Evolutionary conservation across 2,329 filamentous ascomycete genomes (phyloP).

Genomic region (Orbilia brochopaga): DNA sequence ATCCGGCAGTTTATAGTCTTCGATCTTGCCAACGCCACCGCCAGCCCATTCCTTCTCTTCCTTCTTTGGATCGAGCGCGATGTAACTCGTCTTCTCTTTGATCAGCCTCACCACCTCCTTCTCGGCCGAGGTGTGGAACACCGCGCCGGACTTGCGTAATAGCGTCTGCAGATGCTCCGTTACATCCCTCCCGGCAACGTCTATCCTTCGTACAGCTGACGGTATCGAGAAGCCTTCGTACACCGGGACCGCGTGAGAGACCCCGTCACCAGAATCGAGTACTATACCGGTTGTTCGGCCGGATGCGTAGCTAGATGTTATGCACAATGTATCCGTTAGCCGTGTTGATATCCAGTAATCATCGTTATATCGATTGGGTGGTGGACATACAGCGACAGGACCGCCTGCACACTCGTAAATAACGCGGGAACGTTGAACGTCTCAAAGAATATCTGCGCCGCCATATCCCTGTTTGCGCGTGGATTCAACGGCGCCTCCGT

Average conservation of each 20-base stretch:
- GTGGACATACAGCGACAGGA: constrained; percentile 75
- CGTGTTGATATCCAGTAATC: not conserved
- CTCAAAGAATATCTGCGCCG: constrained; percentile 97
- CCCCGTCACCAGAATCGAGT: constrained; percentile 91
- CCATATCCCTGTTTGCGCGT: constrained; percentile 90
- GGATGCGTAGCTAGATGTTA: constrained; percentile 72
- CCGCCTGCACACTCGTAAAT: constrained; percentile 96
- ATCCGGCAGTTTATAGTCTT: constrained; percentile 89
- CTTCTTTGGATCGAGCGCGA: constrained; percentile 85
- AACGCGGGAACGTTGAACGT: constrained; percentile 97
- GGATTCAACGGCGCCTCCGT: constrained; percentile 97
- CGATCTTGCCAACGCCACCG: constrained; percentile 75
- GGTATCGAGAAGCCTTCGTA: constrained; percentile 98
- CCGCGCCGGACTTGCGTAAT: constrained; percentile 86
- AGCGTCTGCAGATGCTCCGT: constrained; percentile 93
- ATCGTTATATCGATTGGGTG: constrained; percentile 2
- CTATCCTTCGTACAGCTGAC: constrained; percentile 91
- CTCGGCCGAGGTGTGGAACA: constrained; percentile 97
- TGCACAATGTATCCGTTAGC: constrained; percentile 2
- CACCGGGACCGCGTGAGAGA: constrained; percentile 95
- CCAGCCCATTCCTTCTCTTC: constrained; percentile 96
- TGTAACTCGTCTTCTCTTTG: constrained; percentile 93
- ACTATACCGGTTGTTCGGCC: constrained; percentile 96
- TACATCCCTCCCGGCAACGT: constrained; percentile 93
- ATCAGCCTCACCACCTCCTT: constrained; percentile 98